phyloP scores from a whole-genome alignment of 139 green algal species.

The Closterium sp. region DNA sequence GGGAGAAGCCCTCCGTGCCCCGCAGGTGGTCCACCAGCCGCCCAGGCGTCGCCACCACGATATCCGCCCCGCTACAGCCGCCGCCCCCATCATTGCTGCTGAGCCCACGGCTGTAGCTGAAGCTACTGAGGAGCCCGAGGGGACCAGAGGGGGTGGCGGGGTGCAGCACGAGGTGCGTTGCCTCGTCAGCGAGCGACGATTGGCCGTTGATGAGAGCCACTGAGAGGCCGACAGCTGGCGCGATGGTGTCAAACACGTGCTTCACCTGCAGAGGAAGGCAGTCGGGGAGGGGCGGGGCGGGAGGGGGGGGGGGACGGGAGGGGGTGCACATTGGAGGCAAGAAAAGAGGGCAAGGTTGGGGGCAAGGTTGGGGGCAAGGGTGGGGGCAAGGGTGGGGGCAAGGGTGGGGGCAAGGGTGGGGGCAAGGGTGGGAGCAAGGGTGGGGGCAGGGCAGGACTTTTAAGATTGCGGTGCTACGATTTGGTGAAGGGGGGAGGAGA shows the following conservation, averaged over 20 bases:
- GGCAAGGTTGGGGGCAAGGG: background rate
- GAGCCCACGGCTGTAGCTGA: background rate
- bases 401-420: background rate
- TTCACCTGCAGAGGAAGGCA: constrained; percentile 48
- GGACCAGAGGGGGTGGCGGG: background rate
- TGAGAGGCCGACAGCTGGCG: constrained; percentile 25
- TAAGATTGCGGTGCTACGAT: too few relatives aligned
- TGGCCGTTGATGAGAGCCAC: constrained; percentile 64
- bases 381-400: background rate
- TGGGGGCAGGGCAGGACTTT: too few relatives aligned
- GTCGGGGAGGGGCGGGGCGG: background rate
- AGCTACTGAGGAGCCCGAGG: too few relatives aligned
- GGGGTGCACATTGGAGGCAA: background rate
- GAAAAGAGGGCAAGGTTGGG: background rate
- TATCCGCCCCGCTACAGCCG: constrained; percentile 55
- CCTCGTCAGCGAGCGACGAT: constrained; percentile 54
- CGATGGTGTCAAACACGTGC: constrained; percentile 64
- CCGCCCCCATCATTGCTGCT: background rate
- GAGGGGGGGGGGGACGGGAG: background rate
- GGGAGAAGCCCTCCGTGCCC: constrained; percentile 71
- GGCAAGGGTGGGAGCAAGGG: background rate
- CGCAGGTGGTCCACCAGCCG: constrained; percentile 91
- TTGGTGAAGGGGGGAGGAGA: too few relatives aligned
- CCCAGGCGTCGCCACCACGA: constrained; percentile 84
- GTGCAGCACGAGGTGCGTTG: constrained; percentile 31